Evolutionary conservation across 2,329 filamentous ascomycete species (phyloP).

Genomic region (Phaeosphaeria sp.): DNA sequence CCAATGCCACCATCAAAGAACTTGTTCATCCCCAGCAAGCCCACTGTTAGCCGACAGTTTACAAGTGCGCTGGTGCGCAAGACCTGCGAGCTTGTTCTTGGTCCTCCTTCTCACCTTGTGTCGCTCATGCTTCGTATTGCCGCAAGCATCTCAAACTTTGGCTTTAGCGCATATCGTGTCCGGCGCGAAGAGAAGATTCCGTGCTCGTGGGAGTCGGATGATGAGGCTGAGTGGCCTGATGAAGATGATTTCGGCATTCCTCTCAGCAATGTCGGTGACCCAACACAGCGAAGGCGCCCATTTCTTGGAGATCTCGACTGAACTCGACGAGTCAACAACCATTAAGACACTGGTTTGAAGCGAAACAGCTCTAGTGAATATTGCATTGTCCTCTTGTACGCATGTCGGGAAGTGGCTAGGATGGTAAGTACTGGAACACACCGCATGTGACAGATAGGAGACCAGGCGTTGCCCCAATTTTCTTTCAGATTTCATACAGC

Average conservation of each 20-base stretch:
- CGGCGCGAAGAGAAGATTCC: conserved; percentile 42
- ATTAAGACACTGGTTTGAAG: neutral
- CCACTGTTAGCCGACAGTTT: conserved; percentile 45
- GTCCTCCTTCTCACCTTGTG: conserved; percentile 80
- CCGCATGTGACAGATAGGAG: conserved; percentile 23
- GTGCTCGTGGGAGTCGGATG: conserved; percentile 66
- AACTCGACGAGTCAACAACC: conserved; percentile 10
- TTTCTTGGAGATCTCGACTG: conserved; percentile 37
- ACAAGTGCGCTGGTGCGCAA: conserved; percentile 72
- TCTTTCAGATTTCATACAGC: conserved; percentile 27
- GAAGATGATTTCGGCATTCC: conserved; percentile 66
- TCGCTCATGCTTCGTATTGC: conserved; percentile 82
- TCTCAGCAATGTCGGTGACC: conserved; percentile 40
- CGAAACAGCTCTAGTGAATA: neutral
- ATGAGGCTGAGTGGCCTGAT: conserved; percentile 57
- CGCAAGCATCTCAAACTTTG: conserved; percentile 67
- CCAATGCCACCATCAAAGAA: conserved; percentile 73
- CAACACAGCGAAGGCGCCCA: conserved; percentile 26
- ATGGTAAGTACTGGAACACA: conserved; percentile 4
- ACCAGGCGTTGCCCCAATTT: conserved; percentile 25
- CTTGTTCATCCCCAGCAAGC: conserved; percentile 62
- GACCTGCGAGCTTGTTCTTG: conserved; percentile 76
- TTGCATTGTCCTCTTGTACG: neutral
- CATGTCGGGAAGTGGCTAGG: neutral
- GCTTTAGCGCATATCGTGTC: conserved; percentile 43